Conservation (phyloP, 805 yeast genomes). For the Yarrowia sp. region DNA sequence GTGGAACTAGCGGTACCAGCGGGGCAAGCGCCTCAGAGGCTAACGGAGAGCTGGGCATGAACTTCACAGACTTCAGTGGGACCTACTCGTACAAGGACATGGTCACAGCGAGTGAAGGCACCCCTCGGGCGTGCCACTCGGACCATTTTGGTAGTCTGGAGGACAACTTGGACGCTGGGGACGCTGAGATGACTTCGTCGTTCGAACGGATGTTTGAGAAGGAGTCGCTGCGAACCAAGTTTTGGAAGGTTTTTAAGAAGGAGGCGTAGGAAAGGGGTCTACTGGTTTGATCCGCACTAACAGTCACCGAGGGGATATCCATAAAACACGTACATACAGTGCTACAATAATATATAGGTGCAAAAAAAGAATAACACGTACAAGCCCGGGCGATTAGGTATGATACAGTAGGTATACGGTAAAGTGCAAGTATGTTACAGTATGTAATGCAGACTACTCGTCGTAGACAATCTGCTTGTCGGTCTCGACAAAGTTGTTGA, state of each 20-base stretch:
- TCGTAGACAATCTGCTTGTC: slow-evolving; percentile 30
- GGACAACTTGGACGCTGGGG: neutral
- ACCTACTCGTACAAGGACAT: neutral
- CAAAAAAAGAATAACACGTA: too few relatives aligned
- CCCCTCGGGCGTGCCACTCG: slow-evolving; percentile 8
- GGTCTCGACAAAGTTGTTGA: slow-evolving; percentile 39
- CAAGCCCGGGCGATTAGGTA: too few relatives aligned
- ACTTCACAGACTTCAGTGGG: neutral
- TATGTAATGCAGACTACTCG: neutral
- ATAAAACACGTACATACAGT: neutral
- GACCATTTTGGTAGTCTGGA: neutral
- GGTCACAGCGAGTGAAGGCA: slow-evolving; percentile 18
- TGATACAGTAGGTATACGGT: too few relatives aligned
- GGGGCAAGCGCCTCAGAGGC: neutral
- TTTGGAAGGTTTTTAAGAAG: slow-evolving; percentile 17
- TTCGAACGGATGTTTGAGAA: neutral
- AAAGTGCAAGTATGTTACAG: too few relatives aligned
- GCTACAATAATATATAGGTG: neutral
- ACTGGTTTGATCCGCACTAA: neutral
- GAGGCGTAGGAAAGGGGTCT: neutral
- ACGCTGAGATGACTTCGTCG: neutral
- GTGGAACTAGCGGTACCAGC: neutral
- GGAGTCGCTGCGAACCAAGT: neutral
- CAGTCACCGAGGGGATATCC: too few relatives aligned
- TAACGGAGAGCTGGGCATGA: neutral